Base-by-base conservation (phyloP, 768 basidiomycete species). In the Mrakia blollopis region DNA sequence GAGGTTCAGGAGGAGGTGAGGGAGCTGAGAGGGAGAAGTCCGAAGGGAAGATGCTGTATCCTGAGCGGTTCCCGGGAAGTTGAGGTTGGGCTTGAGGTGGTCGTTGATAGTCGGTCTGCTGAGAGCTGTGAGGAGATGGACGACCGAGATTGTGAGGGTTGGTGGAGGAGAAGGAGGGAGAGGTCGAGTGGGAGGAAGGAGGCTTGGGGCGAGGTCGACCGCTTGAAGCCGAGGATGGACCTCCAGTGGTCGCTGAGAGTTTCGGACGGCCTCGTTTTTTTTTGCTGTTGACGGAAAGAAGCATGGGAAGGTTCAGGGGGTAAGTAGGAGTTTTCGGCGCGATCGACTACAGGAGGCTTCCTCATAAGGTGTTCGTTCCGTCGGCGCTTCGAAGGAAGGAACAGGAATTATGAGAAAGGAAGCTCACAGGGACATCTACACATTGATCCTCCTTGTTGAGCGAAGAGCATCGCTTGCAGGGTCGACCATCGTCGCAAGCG, bases 401-500 rank as follows among this genome's bases (percentile, higher is more conserved):
- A 50, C 5, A 18, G 21, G 47, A 50, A 50, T 50, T 50, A n/a
- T 18, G 47, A 18, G 16, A 50, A 21, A 21, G 2, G 25, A 16
- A 57, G 30, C 70, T 50, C 44, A 72, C 70, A 14, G 54, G 30
- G 10, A 72, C 70, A 28, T 72, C 70, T 8, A 72, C 47, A 25
- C 70, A 72, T 35, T 52, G 44, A 37, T 72, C 70, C 54, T 52
- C 44, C 70, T 37, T n/a, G 35, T 44, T 32, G 9, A 72, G 25
- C 7, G 70, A 39, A 9, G 54, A 50, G 13, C 70, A 72, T 28
- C 70, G 18, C n/a, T 72, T 72, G 70, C 70, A 72, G 25, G 70
- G 70, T 52, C 70, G 47, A 11, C 70, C 54, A 21, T 72, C 54
- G 47, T 72, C 70, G 30, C 70, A 72, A 14, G 70, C 70, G 44